Base-by-base conservation (phyloP, 768 basidiomycete genomes). In the Scleroderma bovista region DNA sequence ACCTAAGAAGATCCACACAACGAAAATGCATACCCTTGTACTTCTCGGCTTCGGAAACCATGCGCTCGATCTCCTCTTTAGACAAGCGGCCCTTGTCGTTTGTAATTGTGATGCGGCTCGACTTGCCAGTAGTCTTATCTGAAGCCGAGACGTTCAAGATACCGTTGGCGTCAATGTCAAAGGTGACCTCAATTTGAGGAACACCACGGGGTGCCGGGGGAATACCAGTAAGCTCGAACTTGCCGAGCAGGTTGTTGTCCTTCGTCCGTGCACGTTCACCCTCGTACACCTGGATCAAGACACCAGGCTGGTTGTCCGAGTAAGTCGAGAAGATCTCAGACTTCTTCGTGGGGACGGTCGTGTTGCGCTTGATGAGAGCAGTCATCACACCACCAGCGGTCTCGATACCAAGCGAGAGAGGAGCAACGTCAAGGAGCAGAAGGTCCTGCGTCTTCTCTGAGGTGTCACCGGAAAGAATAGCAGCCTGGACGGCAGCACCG, bases 381-480 rank as follows among this genome's bases (percentile, higher is more conserved):
- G 95, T 97, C 91, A 98, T 94, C 67, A 97, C 94, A 82, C 95
- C 95, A 70, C 94, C 95, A 56, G 93, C 93, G 34, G 95, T 97
- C 77, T 97, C 95, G 63, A 98, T 96, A 84, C 93, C 93, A 53
- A 85, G 80, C 47, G 90, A 93, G 44, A 93, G 73, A 51, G 87
- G 94, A 51, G 88, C 75, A 52, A 98, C 94, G 69, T 98, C 95
- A 63, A 97, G 88, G 51, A 98, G 84, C 44, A 97, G 82, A 47
- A 98, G 79, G 60, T 97, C 93, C 71, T 95, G 91, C 19, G 93
- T 97, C 77, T 93, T 93, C 75, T 96, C 94, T 2, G 95, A 96
- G 23, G 93, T 95, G 69, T 97, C 93, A 63, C 95, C 95, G 23
- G 95, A 91, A 50, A 98, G 86, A 62, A 97, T 95, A 61, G 94